Evolutionary conservation across 805 yeast species (phyloP), one percentile per base, ranked within the genome.

Genomic region (Diddensiella transvaalensis): DNA sequence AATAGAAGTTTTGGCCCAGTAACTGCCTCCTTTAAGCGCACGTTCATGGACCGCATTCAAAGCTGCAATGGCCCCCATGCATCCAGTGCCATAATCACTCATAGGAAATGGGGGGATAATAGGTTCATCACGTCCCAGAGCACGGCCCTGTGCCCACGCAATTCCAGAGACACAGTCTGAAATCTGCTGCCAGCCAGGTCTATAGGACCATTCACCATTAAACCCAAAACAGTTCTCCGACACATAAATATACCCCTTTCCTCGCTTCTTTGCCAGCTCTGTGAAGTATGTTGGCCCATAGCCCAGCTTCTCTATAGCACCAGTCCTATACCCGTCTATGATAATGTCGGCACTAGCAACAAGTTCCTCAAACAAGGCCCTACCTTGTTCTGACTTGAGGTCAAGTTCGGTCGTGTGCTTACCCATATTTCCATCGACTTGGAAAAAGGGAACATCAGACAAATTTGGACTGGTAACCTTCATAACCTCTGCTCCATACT

Each of bases 131-230:
- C 56, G 43, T 6, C 62, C 63, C 35, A 66, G 48, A 8, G 60
- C 52, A 26, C 47, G 29, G 13, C 71, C 70, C 40, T 66, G 70
- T 4, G 51, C 48, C 63, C 64, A 66, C 2, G 69, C 68, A 24
- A 66, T 64, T 1, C 70, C 71, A 24, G 65, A 54, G 21, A 56
- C 64, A 54, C 67, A 63, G 49, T 66, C 71, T 18, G 69, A 64
- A 47, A 66, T 66, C 49, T 66, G 70, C 52, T 66, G 71, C 71
- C 70, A 66, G 6, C 70, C 71, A 8, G 70, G 54, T 15, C 70
- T 49, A n/a, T 53, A 57, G 6, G 58, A 15, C 61, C 66, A 66
- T 23, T 59, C 64, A 17, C 70, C 70, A 30, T 52, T 50, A 42
- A 60, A 65, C 3, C 70, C 70, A 44, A 57, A 62, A 50, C 67